These are phyloP conservation scores for Canavalia ensiformis DNA, from an alignment of 306 rosid genomes.

Conservation along the genomic window DNA sequence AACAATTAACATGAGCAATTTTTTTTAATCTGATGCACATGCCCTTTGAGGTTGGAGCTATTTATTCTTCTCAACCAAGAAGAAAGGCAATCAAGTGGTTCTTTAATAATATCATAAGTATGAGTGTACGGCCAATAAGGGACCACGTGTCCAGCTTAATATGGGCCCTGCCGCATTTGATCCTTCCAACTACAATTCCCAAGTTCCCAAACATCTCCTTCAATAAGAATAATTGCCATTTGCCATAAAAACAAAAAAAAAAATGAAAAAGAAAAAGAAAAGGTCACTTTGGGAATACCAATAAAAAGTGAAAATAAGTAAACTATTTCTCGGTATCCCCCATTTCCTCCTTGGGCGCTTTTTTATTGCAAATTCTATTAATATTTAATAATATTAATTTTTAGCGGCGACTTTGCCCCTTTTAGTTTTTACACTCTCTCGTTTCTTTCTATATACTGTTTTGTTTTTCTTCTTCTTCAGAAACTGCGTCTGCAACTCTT, in stretches of 20 bases:
- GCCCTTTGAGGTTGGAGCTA: not conserved
- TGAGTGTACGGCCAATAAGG: not conserved
- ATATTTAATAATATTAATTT: not conserved
- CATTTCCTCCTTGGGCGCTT: not conserved
- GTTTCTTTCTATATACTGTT: not conserved
- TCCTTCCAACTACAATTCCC: constrained; percentile 33
- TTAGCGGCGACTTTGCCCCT: constrained; percentile 35
- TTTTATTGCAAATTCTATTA: not conserved
- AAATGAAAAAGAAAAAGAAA: not conserved
- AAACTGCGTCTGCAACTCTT: constrained; percentile 21
- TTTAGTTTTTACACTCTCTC: not conserved
- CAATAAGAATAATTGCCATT: constrained; percentile 39
- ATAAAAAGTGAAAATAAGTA: not conserved
- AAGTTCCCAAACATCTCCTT: constrained; percentile 33
- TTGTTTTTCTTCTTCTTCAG: not conserved
- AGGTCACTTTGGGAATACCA: constrained; percentile 27
- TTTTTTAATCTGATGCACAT: not conserved
- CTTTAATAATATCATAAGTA: not conserved
- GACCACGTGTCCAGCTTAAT: constrained; percentile 48
- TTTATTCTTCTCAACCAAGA: constrained; percentile 6
- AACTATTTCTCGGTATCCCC: not conserved
- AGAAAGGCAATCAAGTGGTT: constrained; percentile 33
- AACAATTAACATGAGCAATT: not conserved
- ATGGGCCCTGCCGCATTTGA: constrained; percentile 43
- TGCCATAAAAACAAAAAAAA: not conserved